Conservation (phyloP, 2,329 filamentous ascomycete species). For the Fusarium sp. region DNA sequence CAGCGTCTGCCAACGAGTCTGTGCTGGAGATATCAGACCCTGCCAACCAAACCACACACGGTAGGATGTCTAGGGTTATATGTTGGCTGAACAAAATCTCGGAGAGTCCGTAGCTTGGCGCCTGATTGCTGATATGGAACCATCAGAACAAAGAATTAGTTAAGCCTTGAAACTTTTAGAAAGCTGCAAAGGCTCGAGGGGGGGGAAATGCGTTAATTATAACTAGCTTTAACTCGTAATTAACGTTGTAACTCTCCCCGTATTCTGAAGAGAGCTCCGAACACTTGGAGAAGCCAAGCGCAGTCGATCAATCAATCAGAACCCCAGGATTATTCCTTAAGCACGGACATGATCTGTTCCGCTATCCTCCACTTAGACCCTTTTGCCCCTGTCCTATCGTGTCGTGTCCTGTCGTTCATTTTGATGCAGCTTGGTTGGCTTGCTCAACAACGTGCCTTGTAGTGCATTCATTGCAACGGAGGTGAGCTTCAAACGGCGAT, state of each 20-base stretch:
- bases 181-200: neutral
- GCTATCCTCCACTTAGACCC: constrained; percentile 1
- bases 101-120: neutral
- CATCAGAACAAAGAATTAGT: neutral
- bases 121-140: neutral
- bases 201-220: constrained; percentile 8
- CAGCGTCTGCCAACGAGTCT: neutral
- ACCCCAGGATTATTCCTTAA: constrained; percentile 11
- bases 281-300: neutral
- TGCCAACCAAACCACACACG: neutral
- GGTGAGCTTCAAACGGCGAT: neutral
- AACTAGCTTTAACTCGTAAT: neutral
- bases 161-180: neutral
- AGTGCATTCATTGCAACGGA: neutral
- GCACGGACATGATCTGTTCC: constrained; percentile 17
- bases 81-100: neutral
- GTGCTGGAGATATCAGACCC: neutral
- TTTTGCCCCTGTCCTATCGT: constrained; percentile 1
- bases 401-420: constrained; percentile 1
- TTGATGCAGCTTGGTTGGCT: constrained; percentile 7
- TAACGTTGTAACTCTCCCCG: no score
- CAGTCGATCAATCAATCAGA: constrained; percentile 20
- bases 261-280: constrained; percentile 1
- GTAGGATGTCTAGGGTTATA: neutral
- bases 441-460: constrained; percentile 6